These are phyloP conservation scores for Ascochyta fabae DNA, from an alignment of 2,329 filamentous ascomycete species.

Conservation along the genomic window DNA sequence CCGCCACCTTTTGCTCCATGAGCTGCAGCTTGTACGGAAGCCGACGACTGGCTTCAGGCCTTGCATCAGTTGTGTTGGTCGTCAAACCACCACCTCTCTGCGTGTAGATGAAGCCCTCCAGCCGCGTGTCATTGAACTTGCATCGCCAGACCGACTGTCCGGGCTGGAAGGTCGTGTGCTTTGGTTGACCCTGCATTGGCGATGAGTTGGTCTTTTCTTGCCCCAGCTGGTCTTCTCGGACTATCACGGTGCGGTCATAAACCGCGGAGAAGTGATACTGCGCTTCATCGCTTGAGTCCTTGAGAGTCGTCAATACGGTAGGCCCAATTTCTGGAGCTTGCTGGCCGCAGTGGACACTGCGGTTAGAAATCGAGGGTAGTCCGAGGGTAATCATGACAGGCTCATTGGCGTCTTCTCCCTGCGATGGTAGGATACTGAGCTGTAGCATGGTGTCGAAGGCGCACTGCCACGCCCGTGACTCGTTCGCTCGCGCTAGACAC, in stretches of 20 bases:
- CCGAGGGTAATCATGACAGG: conserved; percentile 28
- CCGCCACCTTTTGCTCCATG: conserved; percentile 24
- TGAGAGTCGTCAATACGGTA: conserved; percentile 12
- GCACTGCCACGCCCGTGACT: conserved; percentile 37
- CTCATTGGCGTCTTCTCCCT: conserved; percentile 4
- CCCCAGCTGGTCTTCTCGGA: conserved; percentile 25
- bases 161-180: conserved; percentile 14
- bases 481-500: conserved; percentile 34
- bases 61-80: not conserved
- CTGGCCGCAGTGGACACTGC: conserved; percentile 26
- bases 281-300: not conserved
- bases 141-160: conserved; percentile 36
- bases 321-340: conserved; percentile 24
- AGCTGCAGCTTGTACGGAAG: conserved; percentile 36
- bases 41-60: not conserved
- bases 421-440: conserved; percentile 28
- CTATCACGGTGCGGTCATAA: conserved; percentile 33
- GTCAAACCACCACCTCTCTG: not conserved
- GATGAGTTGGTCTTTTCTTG: not conserved
- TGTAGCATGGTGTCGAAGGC: conserved; percentile 24
- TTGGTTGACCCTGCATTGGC: not conserved
- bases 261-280: conserved; percentile 32
- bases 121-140: conserved; percentile 32
- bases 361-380: conserved; percentile 2
- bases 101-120: conserved; percentile 36